Conservation (phyloP, 768 basidiomycete species). For the Asterophora parasitica region DNA sequence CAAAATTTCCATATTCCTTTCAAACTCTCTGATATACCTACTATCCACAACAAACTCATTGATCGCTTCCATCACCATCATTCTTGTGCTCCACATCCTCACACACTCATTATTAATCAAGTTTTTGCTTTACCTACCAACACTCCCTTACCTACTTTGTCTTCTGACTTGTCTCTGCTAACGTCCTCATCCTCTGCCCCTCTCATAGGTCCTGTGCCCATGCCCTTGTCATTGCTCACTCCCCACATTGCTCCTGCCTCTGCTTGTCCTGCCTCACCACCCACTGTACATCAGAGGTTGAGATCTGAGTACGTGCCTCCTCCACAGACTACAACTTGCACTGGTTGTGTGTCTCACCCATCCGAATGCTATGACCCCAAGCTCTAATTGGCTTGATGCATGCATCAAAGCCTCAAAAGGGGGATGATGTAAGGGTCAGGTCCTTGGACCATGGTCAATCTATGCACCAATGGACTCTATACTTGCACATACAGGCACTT, state of each 20-base stretch:
- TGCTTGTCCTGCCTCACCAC: conserved; percentile 12
- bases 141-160: background rate
- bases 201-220: conserved; percentile 1
- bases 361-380: background rate
- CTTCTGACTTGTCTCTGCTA: background rate
- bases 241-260: conserved; percentile 4
- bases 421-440: no score
- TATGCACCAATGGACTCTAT: no score
- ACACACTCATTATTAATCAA: no score
- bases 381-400: background rate
- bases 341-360: conserved; percentile 13
- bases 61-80: no score
- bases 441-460: no score
- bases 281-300: conserved; percentile 13
- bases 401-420: background rate
- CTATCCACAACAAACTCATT: no score
- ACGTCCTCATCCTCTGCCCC: background rate
- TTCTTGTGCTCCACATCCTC: no score
- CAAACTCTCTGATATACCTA: no score
- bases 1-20: no score
- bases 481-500: no score
- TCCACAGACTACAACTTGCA: conserved; percentile 13
- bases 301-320: conserved; percentile 17
- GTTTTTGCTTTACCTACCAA: background rate
- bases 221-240: background rate